Conservation (phyloP, 2,329 filamentous ascomycete species). For the Phialophora verrucosa region DNA sequence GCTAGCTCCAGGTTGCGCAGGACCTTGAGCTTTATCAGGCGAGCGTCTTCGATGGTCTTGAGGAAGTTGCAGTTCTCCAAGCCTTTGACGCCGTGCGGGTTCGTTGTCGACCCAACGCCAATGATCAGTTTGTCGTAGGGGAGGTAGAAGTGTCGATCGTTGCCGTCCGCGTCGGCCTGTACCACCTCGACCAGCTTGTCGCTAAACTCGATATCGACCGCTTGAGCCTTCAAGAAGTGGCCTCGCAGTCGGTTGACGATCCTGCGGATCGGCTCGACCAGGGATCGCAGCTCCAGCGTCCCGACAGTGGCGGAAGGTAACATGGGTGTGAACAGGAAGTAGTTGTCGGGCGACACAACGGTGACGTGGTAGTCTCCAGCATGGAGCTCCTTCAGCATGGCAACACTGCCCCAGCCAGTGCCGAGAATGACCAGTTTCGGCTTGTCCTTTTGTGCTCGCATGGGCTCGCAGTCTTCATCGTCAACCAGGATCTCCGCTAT, state of each 20-base stretch:
- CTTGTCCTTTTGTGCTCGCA: slow-evolving; percentile 77
- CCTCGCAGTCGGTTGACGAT: slow-evolving; percentile 79
- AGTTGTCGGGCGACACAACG: slow-evolving; percentile 90
- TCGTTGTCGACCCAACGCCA: slow-evolving; percentile 87
- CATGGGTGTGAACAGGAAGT: slow-evolving; percentile 99
- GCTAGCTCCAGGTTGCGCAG: slow-evolving; percentile 88
- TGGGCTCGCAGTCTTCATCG: slow-evolving; percentile 79
- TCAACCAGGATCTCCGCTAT: slow-evolving; percentile 88
- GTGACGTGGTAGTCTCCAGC: slow-evolving; percentile 95
- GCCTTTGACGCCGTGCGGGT: slow-evolving; percentile 93
- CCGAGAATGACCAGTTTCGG: slow-evolving; percentile 90
- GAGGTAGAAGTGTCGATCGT: slow-evolving; percentile 84
- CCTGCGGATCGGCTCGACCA: slow-evolving; percentile 89
- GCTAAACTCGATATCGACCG: slow-evolving; percentile 89
- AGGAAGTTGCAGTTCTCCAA: slow-evolving; percentile 93
- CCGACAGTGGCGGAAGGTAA: slow-evolving; percentile 95
- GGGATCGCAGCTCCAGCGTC: slow-evolving; percentile 84
- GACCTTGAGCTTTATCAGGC: slow-evolving; percentile 84
- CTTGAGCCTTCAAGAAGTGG: slow-evolving; percentile 86
- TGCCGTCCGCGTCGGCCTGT: slow-evolving; percentile 71
- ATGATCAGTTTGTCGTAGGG: slow-evolving; percentile 97
- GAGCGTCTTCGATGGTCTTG: slow-evolving; percentile 92
- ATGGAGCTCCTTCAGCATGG: slow-evolving; percentile 85
- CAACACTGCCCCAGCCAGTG: slow-evolving; percentile 93
- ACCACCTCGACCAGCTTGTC: slow-evolving; percentile 88